Percentiles rank a stretch among this genome's conserved stretches.
Conservation (phyloP, 305 asterid genomes). For the Fraxinus dipetala region DNA sequence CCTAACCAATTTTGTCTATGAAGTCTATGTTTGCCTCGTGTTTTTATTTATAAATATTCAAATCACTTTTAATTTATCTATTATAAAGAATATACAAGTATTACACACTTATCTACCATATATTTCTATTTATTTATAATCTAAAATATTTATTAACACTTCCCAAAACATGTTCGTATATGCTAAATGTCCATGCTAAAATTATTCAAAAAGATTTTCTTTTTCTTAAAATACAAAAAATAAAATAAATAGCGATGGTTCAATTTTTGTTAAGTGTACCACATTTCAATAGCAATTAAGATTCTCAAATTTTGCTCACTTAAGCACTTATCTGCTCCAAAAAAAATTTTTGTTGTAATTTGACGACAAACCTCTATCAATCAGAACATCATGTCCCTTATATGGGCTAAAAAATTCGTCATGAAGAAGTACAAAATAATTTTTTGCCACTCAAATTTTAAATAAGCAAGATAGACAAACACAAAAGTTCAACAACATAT, state of each 20-base stretch:
- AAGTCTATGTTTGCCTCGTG: neutral
- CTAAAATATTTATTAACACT: neutral
- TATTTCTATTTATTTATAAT: no score
- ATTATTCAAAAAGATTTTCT: neutral
- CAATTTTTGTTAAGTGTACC: neutral
- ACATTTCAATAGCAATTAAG: neutral
- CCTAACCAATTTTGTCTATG: neutral
- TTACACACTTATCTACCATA: no score
- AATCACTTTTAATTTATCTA: neutral
- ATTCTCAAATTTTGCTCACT: neutral
- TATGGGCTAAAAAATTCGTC: neutral
- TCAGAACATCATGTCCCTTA: neutral
- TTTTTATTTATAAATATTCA: no score
- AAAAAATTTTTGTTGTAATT: no score
- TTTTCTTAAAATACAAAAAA: neutral
- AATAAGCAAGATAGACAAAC: neutral
- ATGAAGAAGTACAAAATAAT: neutral
- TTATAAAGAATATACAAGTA: no score
- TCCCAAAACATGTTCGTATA: neutral
- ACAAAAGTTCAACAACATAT: neutral
- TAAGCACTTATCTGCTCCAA: neutral
- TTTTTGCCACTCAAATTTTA: neutral
- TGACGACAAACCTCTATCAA: neutral
- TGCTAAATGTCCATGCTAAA: neutral
- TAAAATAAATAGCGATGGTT: neutral